phyloP scores from a whole-genome alignment of 257 asterid genomes.

The Nemophila menziesii region DNA sequence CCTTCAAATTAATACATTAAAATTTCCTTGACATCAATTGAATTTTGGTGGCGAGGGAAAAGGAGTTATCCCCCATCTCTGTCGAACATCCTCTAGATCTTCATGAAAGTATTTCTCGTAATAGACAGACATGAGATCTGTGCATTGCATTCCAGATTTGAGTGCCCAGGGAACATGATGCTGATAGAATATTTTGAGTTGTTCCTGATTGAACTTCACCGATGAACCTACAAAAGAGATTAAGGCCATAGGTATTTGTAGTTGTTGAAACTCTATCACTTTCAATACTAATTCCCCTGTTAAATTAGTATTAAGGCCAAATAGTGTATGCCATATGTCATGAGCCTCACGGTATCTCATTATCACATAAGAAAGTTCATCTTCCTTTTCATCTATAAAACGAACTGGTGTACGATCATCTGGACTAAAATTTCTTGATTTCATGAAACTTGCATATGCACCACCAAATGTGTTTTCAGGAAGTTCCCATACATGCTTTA shows the following conservation, averaged over 20 bases:
- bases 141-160: conserved; percentile 55
- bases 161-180: conserved; percentile 96
- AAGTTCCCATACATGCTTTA: conserved; percentile 83
- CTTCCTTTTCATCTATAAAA: conserved; percentile 58
- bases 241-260: conserved; percentile 84
- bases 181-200: conserved; percentile 58
- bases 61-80: conserved; percentile 62
- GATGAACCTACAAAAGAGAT: conserved; percentile 81
- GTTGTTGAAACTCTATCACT: conserved; percentile 85
- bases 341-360: conserved; percentile 98
- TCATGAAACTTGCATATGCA: conserved; percentile 92
- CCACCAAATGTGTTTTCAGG: conserved; percentile 86
- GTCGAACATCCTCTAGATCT: conserved; percentile 78
- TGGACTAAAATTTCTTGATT: conserved; percentile 80
- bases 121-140: conserved; percentile 76
- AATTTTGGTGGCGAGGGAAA: conserved; percentile 27
- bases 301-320: conserved; percentile 75
- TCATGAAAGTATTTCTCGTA: conserved; percentile 79
- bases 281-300: conserved; percentile 80
- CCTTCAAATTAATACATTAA: no score
- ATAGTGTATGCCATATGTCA: conserved; percentile 90
- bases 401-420: conserved; percentile 90
- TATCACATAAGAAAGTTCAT: conserved; percentile 77
- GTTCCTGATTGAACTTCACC: conserved; percentile 53
- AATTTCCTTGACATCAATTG: no score